phyloP scores from a whole-genome alignment of 2,329 filamentous ascomycete genomes.

The Cladosporium sp. region DNA sequence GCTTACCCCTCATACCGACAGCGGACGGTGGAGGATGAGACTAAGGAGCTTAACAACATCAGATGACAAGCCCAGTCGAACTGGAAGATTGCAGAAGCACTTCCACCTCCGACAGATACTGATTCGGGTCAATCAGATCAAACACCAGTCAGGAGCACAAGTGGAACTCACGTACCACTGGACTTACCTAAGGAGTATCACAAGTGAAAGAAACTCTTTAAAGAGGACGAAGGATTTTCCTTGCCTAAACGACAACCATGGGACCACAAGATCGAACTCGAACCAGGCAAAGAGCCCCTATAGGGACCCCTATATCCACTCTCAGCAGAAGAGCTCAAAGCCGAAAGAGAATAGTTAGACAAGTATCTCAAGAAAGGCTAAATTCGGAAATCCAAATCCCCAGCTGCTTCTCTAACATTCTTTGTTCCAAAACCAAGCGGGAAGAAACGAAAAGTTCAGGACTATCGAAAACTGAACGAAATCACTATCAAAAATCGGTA shows the following conservation, averaged over 20 bases:
- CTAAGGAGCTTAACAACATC: slow-evolving; percentile 18
- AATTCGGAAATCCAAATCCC: slow-evolving; percentile 18
- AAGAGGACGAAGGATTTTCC: slow-evolving; percentile 21
- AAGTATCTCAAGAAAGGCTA: slow-evolving; percentile 16
- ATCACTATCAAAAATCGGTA: slow-evolving; percentile 34
- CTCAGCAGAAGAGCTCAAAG: slow-evolving; percentile 20
- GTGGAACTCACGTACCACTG: slow-evolving; percentile 8
- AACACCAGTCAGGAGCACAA: slow-evolving; percentile 7
- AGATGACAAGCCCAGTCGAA: slow-evolving; percentile 10
- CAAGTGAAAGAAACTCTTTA: slow-evolving; percentile 22
- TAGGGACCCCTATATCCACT: slow-evolving; percentile 20
- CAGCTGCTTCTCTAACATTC: slow-evolving; percentile 21
- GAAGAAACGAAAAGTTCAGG: slow-evolving; percentile 24
- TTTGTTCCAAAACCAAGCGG: slow-evolving; percentile 30
- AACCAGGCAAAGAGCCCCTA: slow-evolving; percentile 17
- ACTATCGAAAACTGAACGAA: slow-evolving; percentile 32
- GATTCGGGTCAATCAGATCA: slow-evolving; percentile 11
- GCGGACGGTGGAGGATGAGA: slow-evolving; percentile 20
- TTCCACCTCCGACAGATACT: slow-evolving; percentile 19
- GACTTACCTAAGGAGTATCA: slow-evolving; percentile 21
- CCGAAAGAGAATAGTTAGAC: slow-evolving; percentile 12
- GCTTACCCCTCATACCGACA: slow-evolving; percentile 14
- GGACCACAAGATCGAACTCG: slow-evolving; percentile 21
- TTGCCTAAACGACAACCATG: slow-evolving; percentile 23
- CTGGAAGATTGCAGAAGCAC: background rate